Conservation (phyloP, 2,329 filamentous ascomycete species). For the Alternaria angustiovoidea region DNA sequence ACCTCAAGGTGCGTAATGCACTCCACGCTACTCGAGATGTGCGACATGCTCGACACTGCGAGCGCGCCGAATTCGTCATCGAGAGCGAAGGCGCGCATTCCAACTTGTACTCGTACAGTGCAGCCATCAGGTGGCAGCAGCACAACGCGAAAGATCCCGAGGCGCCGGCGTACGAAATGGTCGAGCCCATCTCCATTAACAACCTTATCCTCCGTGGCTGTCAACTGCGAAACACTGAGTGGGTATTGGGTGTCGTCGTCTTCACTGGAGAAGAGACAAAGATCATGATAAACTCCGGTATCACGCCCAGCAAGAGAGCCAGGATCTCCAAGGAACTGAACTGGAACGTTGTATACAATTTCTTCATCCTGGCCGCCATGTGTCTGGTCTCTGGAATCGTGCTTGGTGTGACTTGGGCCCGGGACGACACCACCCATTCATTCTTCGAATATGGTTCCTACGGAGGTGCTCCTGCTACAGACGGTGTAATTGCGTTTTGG, state of each 20-base stretch:
- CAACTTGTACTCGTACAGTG: conserved; percentile 95
- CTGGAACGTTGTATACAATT: conserved; percentile 97
- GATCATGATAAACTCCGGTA: conserved; percentile 98
- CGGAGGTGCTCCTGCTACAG: conserved; percentile 74
- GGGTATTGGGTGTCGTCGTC: conserved; percentile 89
- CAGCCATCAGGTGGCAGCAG: conserved; percentile 87
- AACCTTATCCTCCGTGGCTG: conserved; percentile 93
- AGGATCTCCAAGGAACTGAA: conserved; percentile 93
- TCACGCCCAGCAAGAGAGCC: conserved; percentile 92
- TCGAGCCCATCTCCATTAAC: conserved; percentile 92
- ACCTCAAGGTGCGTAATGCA: conserved; percentile 92
- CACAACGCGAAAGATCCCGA: conserved; percentile 69
- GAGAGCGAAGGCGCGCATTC: conserved; percentile 92
- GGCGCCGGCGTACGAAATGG: conserved; percentile 76
- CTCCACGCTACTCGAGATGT: conserved; percentile 83
- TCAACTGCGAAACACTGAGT: conserved; percentile 93
- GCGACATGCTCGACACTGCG: conserved; percentile 90
- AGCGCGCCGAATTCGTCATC: conserved; percentile 83
- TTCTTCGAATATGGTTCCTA: conserved; percentile 89
- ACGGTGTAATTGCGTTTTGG: conserved; percentile 97
- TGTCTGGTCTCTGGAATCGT: conserved; percentile 86
- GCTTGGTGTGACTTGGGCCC: conserved; percentile 82
- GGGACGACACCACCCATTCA: conserved; percentile 74
- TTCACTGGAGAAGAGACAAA: conserved; percentile 98
- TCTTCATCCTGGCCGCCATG: conserved; percentile 86